These are phyloP conservation scores for Cinnamomum chago DNA, from an alignment of 164 flowering plant genomes.

Conservation along the genomic window DNA sequence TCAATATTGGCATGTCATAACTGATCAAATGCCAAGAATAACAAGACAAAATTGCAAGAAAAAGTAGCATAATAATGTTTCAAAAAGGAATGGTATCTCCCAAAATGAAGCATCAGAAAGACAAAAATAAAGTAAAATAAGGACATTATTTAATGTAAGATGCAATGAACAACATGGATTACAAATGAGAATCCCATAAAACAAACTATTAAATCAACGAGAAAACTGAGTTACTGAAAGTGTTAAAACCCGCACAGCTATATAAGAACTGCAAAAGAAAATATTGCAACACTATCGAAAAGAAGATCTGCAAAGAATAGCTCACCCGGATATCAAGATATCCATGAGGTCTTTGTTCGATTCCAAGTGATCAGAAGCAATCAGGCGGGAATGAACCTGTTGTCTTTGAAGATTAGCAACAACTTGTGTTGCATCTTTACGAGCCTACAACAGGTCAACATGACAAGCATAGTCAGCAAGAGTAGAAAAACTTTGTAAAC, in stretches of 20 bases:
- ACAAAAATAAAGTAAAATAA: background rate
- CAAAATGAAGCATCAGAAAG: background rate
- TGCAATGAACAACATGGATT: no score
- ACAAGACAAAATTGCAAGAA: no score
- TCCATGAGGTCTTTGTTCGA: conserved; percentile 87
- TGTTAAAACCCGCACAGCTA: no score
- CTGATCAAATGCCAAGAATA: no score
- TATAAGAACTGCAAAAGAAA: background rate
- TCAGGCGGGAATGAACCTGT: conserved; percentile 86
- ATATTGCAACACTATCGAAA: background rate
- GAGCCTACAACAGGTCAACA: conserved; percentile 47
- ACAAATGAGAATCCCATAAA: background rate
- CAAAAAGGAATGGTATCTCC: no score
- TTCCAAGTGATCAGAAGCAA: conserved; percentile 97
- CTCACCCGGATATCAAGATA: conserved; percentile 69
- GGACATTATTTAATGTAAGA: background rate
- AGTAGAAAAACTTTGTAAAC: background rate
- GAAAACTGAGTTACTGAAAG: background rate
- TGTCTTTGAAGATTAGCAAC: conserved; percentile 97
- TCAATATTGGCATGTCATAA: no score
- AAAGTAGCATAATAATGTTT: no score
- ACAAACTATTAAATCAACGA: background rate
- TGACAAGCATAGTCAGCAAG: conserved; percentile 5
- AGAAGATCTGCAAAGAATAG: background rate
- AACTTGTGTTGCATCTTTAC: conserved; percentile 97